Conservation (phyloP, 345 rosid genomes). For the Camelina laxa region DNA sequence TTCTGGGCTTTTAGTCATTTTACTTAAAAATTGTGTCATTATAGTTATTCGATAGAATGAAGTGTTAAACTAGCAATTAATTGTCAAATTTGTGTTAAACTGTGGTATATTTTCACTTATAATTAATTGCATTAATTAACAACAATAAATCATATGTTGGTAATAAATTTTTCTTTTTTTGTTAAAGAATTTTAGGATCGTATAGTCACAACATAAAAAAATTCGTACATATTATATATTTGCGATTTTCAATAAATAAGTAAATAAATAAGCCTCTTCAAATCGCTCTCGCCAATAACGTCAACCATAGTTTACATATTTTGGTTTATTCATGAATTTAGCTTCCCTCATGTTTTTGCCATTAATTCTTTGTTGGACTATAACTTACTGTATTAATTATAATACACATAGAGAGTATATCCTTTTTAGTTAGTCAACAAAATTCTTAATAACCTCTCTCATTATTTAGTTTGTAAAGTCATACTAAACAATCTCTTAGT, state of each 20-base stretch:
- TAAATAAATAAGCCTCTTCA: neutral
- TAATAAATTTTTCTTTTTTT: too few species aligned
- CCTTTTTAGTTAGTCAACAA: conserved; percentile 32
- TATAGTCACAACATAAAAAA: too few species aligned
- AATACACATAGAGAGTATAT: conserved; percentile 5
- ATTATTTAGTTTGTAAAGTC: conserved; percentile 30
- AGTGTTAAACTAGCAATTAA: too few species aligned
- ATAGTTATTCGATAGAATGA: too few species aligned
- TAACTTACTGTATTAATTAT: neutral
- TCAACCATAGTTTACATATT: neutral
- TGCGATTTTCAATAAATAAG: neutral
- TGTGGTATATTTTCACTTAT: too few species aligned
- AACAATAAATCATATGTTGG: too few species aligned
- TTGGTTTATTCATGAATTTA: neutral
- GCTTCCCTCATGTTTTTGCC: neutral
- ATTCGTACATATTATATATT: neutral
- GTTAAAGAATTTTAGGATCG: too few species aligned
- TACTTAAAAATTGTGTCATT: too few species aligned
- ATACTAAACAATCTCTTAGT: conserved; percentile 6
- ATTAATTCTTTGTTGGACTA: neutral
- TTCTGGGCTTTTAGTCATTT: too few species aligned
- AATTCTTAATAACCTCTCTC: conserved; percentile 22
- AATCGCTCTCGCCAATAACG: neutral
- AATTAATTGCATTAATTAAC: too few species aligned
- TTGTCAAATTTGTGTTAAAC: too few species aligned